Conservation (phyloP, 495 filamentous ascomycete genomes). For the Neurospora sp. region DNA sequence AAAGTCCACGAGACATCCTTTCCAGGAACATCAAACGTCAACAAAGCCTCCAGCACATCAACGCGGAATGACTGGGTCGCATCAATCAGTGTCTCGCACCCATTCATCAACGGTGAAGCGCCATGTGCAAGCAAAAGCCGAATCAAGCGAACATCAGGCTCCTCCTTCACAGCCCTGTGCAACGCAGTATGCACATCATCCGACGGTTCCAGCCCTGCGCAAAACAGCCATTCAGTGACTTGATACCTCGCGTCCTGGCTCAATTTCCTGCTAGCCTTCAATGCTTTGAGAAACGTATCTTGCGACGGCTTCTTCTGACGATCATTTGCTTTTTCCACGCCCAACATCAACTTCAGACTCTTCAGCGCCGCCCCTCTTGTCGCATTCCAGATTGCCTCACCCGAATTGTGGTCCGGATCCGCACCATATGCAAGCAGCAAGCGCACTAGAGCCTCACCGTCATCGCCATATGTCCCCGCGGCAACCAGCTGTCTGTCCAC, state of each 20-base stretch:
- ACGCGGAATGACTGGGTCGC: slow-evolving; percentile 23
- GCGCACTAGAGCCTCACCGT: slow-evolving; percentile 25
- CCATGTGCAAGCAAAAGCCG: slow-evolving; percentile 29
- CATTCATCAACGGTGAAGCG: slow-evolving; percentile 32
- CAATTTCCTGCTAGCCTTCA: slow-evolving; percentile 36
- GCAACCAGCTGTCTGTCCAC: slow-evolving; percentile 36
- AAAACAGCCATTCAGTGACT: slow-evolving; percentile 34
- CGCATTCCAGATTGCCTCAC: slow-evolving; percentile 39
- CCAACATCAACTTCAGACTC: slow-evolving; percentile 35
- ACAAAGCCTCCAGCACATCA: slow-evolving; percentile 25
- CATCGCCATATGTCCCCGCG: slow-evolving; percentile 33
- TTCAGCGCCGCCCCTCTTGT: slow-evolving; percentile 31
- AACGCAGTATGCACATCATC: slow-evolving; percentile 31
- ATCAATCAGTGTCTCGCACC: slow-evolving; percentile 36
- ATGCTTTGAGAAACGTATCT: slow-evolving; percentile 27
- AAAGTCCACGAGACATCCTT: slow-evolving; percentile 32
- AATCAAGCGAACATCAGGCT: slow-evolving; percentile 32
- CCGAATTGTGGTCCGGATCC: slow-evolving; percentile 31
- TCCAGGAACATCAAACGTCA: slow-evolving; percentile 23
- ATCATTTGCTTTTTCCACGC: slow-evolving; percentile 20
- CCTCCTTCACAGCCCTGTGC: slow-evolving; percentile 34
- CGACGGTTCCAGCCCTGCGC: slow-evolving; percentile 29
- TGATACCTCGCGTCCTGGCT: slow-evolving; percentile 30
- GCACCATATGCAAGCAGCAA: slow-evolving; percentile 35
- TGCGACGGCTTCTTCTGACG: slow-evolving; percentile 27